Evolutionary conservation across 441 rosid genomes (phyloP), one percentile per base, ranked within the genome.

Genomic region (Biscutella laevigata): DNA sequence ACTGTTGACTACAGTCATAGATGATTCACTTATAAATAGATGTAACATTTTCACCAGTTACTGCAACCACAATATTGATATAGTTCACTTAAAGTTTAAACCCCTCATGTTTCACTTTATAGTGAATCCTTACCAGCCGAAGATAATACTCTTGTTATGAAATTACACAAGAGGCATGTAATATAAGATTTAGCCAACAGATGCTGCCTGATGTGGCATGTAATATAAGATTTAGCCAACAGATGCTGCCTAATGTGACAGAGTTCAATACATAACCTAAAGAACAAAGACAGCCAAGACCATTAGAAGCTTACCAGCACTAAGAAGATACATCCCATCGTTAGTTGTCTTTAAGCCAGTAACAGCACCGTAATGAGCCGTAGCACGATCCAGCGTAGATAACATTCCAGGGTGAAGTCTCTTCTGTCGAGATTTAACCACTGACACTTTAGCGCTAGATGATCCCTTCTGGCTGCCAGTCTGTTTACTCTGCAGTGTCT

Each of bases 321-420:
- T 90, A 33, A 90, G 76, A 64, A 90, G 92, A 74, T 88, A 69
- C 94, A 88, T 88, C 76, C 95, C 92, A 61, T 85, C 86, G 48
- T 77, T 83, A 24, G 95, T 84, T 61, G 68, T 69, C 78, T 81
- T 85, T 22, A 85, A 73, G 48, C 88, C 83, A 60, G 94, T 91
- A 46, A 88, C 88, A 70, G 72, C 87, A 71, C 98, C 98, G 67
- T 85, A 88, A 71, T 87, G 98, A 57, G 98, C 92, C 62, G 92
- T 81, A 59, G 95, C 88, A 60, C 78, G 80, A 73, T 91, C 96
- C 61, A 74, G 82, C 60, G 65, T 62, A 50, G 95, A 78, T 66
- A 85, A 65, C 87, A 88, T 67, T 64, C 98, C 95, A 39, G 94
- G 94, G 61, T 88, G 96, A 60, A 83, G 44, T 59, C 91, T 87